Evolutionary conservation across 495 filamentous ascomycete genomes (phyloP).

Genomic region (Aspergillus carlsbadensis): DNA sequence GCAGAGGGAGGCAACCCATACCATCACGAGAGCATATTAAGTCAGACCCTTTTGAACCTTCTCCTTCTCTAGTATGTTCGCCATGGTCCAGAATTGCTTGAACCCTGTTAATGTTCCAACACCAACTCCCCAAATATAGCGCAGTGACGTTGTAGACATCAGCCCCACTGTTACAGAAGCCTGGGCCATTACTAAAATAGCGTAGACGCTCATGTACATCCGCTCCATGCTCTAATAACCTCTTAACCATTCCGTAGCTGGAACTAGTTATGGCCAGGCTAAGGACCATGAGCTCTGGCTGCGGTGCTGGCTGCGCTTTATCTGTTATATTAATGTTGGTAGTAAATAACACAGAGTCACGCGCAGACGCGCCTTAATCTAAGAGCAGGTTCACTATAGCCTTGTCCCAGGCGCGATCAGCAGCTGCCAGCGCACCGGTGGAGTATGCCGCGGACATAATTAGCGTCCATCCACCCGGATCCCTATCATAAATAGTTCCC

Average conservation of each 20-base stretch:
- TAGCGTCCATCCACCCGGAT: not conserved
- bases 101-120: constrained; percentile 14
- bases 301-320: not conserved
- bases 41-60: constrained; percentile 3
- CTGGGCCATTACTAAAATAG: not conserved
- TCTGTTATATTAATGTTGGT: not conserved
- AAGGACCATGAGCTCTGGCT: constrained; percentile 12
- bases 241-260: constrained; percentile 7
- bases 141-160: constrained; percentile 11
- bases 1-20: constrained; percentile 16
- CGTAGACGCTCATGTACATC: constrained; percentile 10
- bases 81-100: constrained; percentile 10
- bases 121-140: constrained; percentile 13
- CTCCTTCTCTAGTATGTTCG: no score
- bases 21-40: constrained; percentile 12
- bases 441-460: not conserved
- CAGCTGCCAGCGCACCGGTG: not conserved
- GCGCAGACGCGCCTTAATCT: constrained; percentile 12
- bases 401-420: not conserved
- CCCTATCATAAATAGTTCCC: not conserved
- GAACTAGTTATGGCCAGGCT: constrained; percentile 3
- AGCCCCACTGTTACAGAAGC: not conserved
- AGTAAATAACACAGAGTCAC: constrained; percentile 4
- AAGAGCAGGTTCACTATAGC: constrained; percentile 15
- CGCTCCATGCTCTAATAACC: constrained; percentile 15